Evolutionary conservation across 352 stramenopile genomes (phyloP), one percentile per base, ranked within the genome.

Genomic region (Porosira glacialis): DNA sequence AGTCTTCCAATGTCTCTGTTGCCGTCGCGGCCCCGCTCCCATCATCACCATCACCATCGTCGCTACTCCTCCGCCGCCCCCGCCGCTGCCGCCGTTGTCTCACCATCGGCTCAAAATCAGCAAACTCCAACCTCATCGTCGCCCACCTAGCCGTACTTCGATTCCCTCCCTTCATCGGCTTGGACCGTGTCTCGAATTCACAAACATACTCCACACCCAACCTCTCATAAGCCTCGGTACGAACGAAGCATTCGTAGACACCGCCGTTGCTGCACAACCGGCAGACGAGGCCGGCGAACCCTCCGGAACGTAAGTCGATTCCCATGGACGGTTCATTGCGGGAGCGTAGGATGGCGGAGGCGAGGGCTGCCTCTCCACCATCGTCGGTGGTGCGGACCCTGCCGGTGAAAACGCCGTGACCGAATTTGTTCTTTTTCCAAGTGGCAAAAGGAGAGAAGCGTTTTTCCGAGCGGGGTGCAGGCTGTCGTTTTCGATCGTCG

Each of bases 371-470:
- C 69, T 88, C 79, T 8, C 75, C 75, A 57, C 70, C 65, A 35
- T 53, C 17, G 36, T 28, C 41, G n/a, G n/a, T n/a, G n/a, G n/a
- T n/a, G n/a, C n/a, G n/a, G 5, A 91, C 69, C 33, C 69, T 74
- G 33, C 84, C 84, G 11, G 81, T 68, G 73, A 91, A 91, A 2
- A 89, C 72, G n/a, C 71, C 84, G 52, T 85, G 70, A 22, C 63
- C 59, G 59, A 91, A 89, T 64, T 87, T 78, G 51, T 91, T 91
- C 30, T 68, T 70, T 3, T 81, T 83, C 84, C 84, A 91, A n/a
- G n/a, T n/a, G n/a, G n/a, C n/a, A n/a, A n/a, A n/a, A n/a, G n/a
- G n/a, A n/a, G n/a, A n/a, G n/a, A n/a, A n/a, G n/a, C n/a, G n/a
- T n/a, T n/a, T n/a, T n/a, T n/a, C n/a, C n/a, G n/a, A n/a, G n/a